phyloP scores from a whole-genome alignment of 2,329 filamentous ascomycete species.

The Xylaria sp. region DNA sequence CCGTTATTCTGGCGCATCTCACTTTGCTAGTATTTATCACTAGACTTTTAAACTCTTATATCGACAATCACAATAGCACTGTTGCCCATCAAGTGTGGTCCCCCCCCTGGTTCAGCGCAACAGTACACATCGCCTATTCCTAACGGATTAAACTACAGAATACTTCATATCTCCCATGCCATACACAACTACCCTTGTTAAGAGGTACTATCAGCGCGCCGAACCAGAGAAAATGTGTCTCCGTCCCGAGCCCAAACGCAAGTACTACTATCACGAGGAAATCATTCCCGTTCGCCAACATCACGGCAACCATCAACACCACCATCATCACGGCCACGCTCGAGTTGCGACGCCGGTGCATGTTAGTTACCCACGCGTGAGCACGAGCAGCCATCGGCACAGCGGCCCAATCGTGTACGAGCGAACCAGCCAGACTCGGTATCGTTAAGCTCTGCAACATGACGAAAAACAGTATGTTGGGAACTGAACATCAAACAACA shows the following conservation, averaged over 20 bases:
- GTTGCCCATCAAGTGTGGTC: not conserved
- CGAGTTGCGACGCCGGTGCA: conserved; percentile 53
- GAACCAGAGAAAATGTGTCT: conserved; percentile 61
- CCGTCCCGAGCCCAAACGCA: conserved; percentile 55
- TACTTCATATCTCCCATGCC: conserved; percentile 20
- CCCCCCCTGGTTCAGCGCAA: too few species aligned
- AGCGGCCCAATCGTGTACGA: conserved; percentile 55
- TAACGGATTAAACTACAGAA: not conserved
- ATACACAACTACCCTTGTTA: conserved; percentile 35
- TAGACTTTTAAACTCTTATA: not conserved
- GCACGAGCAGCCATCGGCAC: conserved; percentile 52
- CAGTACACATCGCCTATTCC: not conserved
- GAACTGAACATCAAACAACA: not conserved
- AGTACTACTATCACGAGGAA: conserved; percentile 68
- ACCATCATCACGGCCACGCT: conserved; percentile 50
- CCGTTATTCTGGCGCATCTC: not conserved
- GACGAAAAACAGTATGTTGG: not conserved
- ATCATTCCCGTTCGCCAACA: conserved; percentile 59
- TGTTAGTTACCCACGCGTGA: conserved; percentile 55
- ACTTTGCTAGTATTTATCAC: not conserved
- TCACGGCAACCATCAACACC: conserved; percentile 50
- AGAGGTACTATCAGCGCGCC: conserved; percentile 32
- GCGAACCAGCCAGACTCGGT: conserved; percentile 52
- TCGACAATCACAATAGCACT: not conserved
- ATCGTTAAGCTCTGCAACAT: conserved; percentile 37